These are phyloP conservation scores for Cucumis melo DNA, from an alignment of 306 rosid genomes.

Conservation along the genomic window DNA sequence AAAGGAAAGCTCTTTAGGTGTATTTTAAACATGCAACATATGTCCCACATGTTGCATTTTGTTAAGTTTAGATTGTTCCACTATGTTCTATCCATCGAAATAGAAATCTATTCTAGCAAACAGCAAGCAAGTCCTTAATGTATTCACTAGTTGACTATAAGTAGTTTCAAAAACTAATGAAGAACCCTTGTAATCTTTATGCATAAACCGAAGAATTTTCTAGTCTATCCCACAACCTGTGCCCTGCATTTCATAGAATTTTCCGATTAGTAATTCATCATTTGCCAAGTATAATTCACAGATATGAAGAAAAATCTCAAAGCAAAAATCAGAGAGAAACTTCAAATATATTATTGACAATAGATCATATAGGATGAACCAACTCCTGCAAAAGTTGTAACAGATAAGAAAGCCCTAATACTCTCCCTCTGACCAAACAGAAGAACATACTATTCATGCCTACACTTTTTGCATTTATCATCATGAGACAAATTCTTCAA, in stretches of 20 bases:
- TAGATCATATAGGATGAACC: not conserved
- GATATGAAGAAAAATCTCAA: not conserved
- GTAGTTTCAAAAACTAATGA: no score
- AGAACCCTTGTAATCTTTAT: no score
- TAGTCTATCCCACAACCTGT: conserved; percentile 95
- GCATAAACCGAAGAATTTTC: no score
- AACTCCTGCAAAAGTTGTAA: not conserved
- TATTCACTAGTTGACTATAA: no score
- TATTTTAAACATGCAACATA: no score
- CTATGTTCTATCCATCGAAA: no score
- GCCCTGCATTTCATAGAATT: conserved; percentile 41
- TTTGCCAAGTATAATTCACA: not conserved
- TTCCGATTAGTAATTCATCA: not conserved
- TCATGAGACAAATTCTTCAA: not conserved
- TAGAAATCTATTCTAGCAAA: no score
- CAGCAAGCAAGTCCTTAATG: no score
- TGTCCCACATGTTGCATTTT: no score
- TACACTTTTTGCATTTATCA: no score
- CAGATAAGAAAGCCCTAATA: not conserved
- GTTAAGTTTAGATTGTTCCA: no score
- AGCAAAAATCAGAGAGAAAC: not conserved
- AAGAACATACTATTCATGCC: not conserved
- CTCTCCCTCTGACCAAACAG: not conserved
- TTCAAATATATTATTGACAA: not conserved
- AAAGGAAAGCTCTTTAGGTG: no score